These are phyloP conservation scores for Curvularia sp. DNA, from an alignment of 2,329 filamentous ascomycete genomes.

Conservation along the genomic window DNA sequence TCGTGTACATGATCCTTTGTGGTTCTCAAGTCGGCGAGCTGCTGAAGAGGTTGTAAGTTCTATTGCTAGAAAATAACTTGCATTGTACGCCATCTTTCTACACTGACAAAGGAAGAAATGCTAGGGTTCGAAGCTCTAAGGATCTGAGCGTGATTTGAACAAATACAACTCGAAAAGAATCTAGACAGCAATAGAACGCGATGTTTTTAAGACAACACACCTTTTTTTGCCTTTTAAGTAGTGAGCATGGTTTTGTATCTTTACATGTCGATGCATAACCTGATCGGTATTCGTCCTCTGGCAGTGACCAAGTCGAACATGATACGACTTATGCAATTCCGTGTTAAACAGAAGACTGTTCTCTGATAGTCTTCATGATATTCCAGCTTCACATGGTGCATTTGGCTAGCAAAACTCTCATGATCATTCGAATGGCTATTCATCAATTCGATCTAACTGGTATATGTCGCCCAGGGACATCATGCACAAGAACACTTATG, in stretches of 20 bases:
- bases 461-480: not conserved
- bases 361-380: not conserved
- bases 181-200: not conserved
- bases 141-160: not conserved
- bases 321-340: not conserved
- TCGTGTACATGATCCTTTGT: constrained; percentile 9
- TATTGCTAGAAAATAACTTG: not conserved
- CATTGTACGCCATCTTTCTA: not conserved
- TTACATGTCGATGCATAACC: not conserved
- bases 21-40: not conserved
- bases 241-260: no score
- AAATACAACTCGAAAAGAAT: not conserved
- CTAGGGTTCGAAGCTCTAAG: not conserved
- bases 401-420: not conserved
- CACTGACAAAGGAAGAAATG: not conserved
- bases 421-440: not conserved
- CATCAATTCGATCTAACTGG: not conserved
- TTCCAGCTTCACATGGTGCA: not conserved
- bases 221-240: no score
- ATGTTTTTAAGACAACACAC: not conserved
- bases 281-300: not conserved
- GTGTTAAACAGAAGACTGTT: not conserved
- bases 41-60: not conserved
- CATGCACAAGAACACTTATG: not conserved
- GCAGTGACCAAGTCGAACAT: not conserved